These are phyloP conservation scores for Paramecium tetraurelia DNA, from an alignment of 73 alveolate species.

Conservation along the genomic window DNA sequence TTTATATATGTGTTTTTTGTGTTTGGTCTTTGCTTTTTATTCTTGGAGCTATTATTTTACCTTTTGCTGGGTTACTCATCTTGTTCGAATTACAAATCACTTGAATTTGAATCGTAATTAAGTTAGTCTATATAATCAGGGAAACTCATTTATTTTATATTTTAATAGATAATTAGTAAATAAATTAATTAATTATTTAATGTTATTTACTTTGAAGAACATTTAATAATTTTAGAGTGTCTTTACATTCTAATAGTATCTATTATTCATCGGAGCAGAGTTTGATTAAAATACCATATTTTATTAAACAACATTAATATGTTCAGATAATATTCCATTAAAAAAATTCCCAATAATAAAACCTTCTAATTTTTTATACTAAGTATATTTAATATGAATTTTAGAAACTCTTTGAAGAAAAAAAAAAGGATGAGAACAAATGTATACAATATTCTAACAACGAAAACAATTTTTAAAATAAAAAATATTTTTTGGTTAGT, in stretches of 20 bases:
- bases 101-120: background rate
- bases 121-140: background rate
- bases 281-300: background rate
- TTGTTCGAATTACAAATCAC: background rate
- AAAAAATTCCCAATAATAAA: background rate
- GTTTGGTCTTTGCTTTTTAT: background rate
- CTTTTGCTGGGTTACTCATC: background rate
- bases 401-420: background rate
- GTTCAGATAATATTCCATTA: background rate
- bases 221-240: background rate
- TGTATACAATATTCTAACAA: background rate
- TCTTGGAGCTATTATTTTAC: background rate
- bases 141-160: background rate
- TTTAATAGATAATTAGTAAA: background rate
- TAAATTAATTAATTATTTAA: background rate
- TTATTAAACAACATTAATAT: background rate
- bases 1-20: constrained; percentile 1
- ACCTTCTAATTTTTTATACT: constrained; percentile 1
- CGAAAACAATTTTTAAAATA: background rate
- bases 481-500: background rate
- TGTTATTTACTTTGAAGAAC: background rate
- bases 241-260: background rate
- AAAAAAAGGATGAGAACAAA: background rate
- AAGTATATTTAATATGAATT: background rate
- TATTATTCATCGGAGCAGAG: background rate